Base-by-base conservation (phyloP, 371 early-diverging fungal genomes). In the Zychaea mexicana region DNA sequence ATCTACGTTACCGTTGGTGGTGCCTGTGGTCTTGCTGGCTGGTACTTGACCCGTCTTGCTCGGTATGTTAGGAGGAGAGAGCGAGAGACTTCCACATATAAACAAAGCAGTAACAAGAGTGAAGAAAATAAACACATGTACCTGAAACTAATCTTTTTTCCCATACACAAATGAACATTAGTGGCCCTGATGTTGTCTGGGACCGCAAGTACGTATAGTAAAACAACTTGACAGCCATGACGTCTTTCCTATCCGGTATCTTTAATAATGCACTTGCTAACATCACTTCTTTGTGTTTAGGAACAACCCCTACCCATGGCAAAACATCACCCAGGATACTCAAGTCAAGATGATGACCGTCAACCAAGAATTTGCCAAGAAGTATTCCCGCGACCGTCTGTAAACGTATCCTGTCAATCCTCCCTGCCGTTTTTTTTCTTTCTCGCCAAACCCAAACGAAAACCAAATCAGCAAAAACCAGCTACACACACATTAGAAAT, bases 161-260 rank as follows among this genome's bases (percentile, higher is more conserved):
- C 24, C 45, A 58, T 22, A 33, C 27, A 26, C 27, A 49, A 42
- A 53, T 57, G 27, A 66, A 32, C 33, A 19, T 46, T 54, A 73
- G 80, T 64, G 80, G 80, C 39, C 80, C 80, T 75, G 83, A 82
- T 49, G 78, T 79, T 52, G 83, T 82, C 62, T 82, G 83, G 83
- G 83, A 79, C 56, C 78, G 80, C 58, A 69, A 24, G 49, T 49
- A 49, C 10, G 49, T 49, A 22, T 49, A 24, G 5, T 49, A n/a
- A 7, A 17, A 42, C n/a, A 17, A 8, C n/a, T 39, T 8, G 15
- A 39, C n/a, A 8, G 3, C 3, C n/a, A 15, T 42, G 15, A 42
- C 4, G n/a, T 12, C 7, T 17, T 42, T 17, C n/a, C 4, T 13
- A 5, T 17, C n/a, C 17, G 1, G 42, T 17, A 15, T 42, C 1